Percentiles rank a stretch among this genome's conserved stretches.
phyloP scores from a whole-genome alignment of 345 rosid species.

The Syzygium aromaticum region DNA sequence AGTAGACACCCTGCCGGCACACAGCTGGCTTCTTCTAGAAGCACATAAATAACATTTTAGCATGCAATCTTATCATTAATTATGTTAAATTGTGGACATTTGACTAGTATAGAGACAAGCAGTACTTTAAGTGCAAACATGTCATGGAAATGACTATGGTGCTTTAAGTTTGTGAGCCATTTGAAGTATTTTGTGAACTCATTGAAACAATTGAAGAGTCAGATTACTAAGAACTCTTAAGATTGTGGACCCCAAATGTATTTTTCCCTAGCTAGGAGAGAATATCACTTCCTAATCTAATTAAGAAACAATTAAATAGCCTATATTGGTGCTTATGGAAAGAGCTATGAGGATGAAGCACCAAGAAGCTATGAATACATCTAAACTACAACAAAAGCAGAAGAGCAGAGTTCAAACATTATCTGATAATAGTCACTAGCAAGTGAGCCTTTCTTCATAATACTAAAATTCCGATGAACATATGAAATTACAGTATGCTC shows the following conservation, averaged over 20 bases:
- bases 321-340: background rate
- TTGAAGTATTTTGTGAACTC: background rate
- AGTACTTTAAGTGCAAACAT: too few relatives aligned
- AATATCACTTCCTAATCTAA: background rate
- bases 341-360: background rate
- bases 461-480: background rate
- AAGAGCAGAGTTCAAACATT: background rate
- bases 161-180: background rate
- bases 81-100: background rate
- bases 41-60: slow-evolving; percentile 1
- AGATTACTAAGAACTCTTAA: background rate
- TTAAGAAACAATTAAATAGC: too few relatives aligned
- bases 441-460: background rate
- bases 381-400: background rate
- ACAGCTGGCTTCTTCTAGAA: slow-evolving; percentile 65
- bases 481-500: background rate
- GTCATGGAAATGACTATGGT: background rate
- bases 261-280: background rate
- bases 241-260: background rate
- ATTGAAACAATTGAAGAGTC: background rate
- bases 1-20: slow-evolving; percentile 30
- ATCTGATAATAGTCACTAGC: too few relatives aligned
- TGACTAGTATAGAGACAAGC: background rate
- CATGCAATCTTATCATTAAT: too few relatives aligned
- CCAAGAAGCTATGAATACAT: background rate